Evolutionary conservation across 2,329 filamentous ascomycete species (phyloP), one percentile per base, ranked within the genome.

Genomic region (Verticillium isaacii): DNA sequence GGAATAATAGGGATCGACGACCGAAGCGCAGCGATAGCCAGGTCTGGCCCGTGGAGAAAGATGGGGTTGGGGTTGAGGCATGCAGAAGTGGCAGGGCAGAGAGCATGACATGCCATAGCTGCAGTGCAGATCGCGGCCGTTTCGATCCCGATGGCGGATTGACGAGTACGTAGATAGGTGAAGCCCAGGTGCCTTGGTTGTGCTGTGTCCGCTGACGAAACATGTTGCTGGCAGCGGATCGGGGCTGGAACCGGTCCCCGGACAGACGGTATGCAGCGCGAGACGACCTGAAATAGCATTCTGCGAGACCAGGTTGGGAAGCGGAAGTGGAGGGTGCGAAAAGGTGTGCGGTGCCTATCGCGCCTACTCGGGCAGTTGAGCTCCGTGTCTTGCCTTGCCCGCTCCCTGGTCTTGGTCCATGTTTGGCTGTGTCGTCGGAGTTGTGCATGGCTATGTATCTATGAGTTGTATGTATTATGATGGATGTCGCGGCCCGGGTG

Each of bases 61-160:
- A 25, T 50, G 45, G 45, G 45, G 45, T 50, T 50, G 45, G 23
- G 19, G 19, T 50, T 50, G 45, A 50, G 19, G 45, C 23, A n/a
- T 23, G 45, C 19, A 50, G 45, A 50, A 23, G 17, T 50, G 19
- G 8, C 45, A 50, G 45, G 45, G 19, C 45, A 23, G 19, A 50
- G 19, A 50, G 19, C 45, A 12, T 23, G n/a, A n/a, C n/a, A n/a
- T 50, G 19, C 9, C 45, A 23, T 25, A n/a, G 45, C 45, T 50
- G 45, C 19, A 50, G 17, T 25, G 45, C 56, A 57, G 63, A 63
- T 63, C 56, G 52, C 61, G 59, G 50, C 59, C 59, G 59, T 64
- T 63, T 61, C 63, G 63, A 64, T 57, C 59, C 61, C 59, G 52
- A 58, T 56, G 29, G 12, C 45, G 8, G n/a, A 4, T 23, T 25